Evolutionary conservation across 176 grass and related monocot species (phyloP), one percentile per base, ranked within the genome.

Genomic region (Carex pumila): DNA sequence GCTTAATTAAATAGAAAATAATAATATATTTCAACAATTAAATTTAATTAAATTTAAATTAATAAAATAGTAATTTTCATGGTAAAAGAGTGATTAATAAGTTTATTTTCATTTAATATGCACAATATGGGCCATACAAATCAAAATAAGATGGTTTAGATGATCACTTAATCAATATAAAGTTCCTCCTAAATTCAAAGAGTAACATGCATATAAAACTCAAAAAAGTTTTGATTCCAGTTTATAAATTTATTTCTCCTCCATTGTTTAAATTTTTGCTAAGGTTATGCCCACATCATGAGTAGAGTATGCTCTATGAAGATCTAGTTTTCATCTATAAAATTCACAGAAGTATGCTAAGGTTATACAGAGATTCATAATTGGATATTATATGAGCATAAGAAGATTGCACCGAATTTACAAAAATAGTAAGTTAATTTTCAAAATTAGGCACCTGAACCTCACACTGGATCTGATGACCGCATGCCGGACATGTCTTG

Each of bases 401-500:
- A 56, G 45, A 61, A 43, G 7, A 66, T 81, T 31, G 13, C 4
- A 54, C 10, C 7, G 54, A 49, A 80, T 67, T 55, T 32, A 29
- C 12, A 60, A 14, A 39, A 31, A 36, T 59, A 60, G 71, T 9
- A 18, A 12, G 11, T 14, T 65, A 47, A 22, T 22, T n/a, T 55
- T 85, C 15, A 79, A 54, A 58, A 60, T 74, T 36, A 61, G 41
- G 12, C 15, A 43, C 7, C 37, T 65, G 22, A 29, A 80, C 78
- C 45, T 94, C 94, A 83, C 91, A 97, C 67, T 92, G 94, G 43
- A 90, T 88, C 9, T 79, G 89, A 81, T 97, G 94, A 60, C 91
- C 91, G 79, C 94, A 97, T 41, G 91, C 84, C 30, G 94, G 94
- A 87, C 94, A 97, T 4, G 88, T 89, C 88, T 88, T 87, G 86